A percentile compares a stretch with the other conserved stretches of the same genome.
These are phyloP conservation scores for Flaveria brownii DNA, from an alignment of 129 eudicot species.

Conservation along the genomic window DNA sequence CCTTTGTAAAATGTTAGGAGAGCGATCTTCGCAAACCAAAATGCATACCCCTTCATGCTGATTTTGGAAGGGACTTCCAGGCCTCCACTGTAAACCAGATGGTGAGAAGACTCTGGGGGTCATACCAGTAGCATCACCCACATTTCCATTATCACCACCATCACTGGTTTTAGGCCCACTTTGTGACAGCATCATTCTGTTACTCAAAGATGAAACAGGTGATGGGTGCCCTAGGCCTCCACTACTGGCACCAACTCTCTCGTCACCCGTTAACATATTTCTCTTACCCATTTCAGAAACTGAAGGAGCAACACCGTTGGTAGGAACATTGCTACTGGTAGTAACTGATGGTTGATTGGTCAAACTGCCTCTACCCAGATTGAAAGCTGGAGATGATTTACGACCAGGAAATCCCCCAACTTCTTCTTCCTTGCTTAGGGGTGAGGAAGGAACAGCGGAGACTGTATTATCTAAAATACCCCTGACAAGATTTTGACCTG, in stretches of 20 bases:
- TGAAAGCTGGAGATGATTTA: conserved; percentile 71
- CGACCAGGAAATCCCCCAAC: conserved; percentile 57
- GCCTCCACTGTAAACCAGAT: conserved; percentile 97
- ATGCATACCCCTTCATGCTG: conserved; percentile 83
- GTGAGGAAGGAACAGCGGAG: conserved; percentile 52
- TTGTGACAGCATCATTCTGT: conserved; percentile 68
- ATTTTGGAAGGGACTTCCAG: conserved; percentile 89
- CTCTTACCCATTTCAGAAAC: conserved; percentile 72
- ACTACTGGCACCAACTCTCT: conserved; percentile 53
- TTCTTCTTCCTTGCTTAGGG: conserved; percentile 72
- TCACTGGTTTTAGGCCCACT: conserved; percentile 51
- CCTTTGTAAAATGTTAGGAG: not conserved
- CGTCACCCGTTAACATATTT: conserved; percentile 66
- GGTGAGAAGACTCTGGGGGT: conserved; percentile 66
- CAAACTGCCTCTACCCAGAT: conserved; percentile 61
- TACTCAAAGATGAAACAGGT: conserved; percentile 63
- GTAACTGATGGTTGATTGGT: conserved; percentile 58
- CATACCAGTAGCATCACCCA: conserved; percentile 59
- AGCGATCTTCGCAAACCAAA: not conserved
- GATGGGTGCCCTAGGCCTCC: conserved; percentile 56
- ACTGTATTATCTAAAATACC: conserved; percentile 44
- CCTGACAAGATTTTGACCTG: conserved; percentile 46
- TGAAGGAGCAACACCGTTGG: conserved; percentile 58
- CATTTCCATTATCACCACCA: conserved; percentile 52
- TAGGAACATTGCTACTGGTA: conserved; percentile 46